Percentiles rank a stretch among this genome's conserved stretches.
Evolutionary conservation across 2,329 filamentous ascomycete genomes (phyloP).

Genomic region (Teratosphaeria destructans): DNA sequence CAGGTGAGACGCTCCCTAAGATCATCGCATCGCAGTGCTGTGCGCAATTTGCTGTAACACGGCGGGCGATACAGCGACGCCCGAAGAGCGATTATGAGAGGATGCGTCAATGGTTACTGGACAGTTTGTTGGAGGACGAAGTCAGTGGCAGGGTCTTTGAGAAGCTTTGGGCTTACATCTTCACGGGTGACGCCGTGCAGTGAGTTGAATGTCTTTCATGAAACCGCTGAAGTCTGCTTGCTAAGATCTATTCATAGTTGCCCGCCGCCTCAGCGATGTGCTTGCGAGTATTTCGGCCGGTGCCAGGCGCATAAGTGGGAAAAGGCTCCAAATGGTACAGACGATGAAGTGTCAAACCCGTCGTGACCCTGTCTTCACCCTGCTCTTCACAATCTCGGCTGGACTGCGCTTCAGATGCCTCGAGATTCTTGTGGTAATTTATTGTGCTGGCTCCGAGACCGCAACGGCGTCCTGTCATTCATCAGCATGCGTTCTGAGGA

Average conservation of each 20-base stretch:
- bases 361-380: neutral
- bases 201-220: neutral
- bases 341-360: neutral
- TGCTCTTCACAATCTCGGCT: too few species aligned
- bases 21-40: slow-evolving; percentile 43
- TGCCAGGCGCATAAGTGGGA: slow-evolving; percentile 8
- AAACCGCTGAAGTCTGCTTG: neutral
- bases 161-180: slow-evolving; percentile 48
- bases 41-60: slow-evolving; percentile 45
- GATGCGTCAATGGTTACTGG: slow-evolving; percentile 40
- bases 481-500: neutral
- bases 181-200: slow-evolving; percentile 12
- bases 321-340: slow-evolving; percentile 4
- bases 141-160: slow-evolving; percentile 46
- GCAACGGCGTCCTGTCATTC: neutral
- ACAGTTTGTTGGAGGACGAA: slow-evolving; percentile 38
- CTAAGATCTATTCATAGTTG: slow-evolving; percentile 5
- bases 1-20: slow-evolving; percentile 30
- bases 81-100: slow-evolving; percentile 39
- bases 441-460: neutral
- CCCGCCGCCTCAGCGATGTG: slow-evolving; percentile 12
- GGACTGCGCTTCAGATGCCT: neutral
- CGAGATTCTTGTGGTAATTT: neutral
- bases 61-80: slow-evolving; percentile 35
- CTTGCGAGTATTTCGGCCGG: slow-evolving; percentile 13